phyloP scores from a whole-genome alignment of 192 early-diverging fungal species.

The Glomus cerebriforme region DNA sequence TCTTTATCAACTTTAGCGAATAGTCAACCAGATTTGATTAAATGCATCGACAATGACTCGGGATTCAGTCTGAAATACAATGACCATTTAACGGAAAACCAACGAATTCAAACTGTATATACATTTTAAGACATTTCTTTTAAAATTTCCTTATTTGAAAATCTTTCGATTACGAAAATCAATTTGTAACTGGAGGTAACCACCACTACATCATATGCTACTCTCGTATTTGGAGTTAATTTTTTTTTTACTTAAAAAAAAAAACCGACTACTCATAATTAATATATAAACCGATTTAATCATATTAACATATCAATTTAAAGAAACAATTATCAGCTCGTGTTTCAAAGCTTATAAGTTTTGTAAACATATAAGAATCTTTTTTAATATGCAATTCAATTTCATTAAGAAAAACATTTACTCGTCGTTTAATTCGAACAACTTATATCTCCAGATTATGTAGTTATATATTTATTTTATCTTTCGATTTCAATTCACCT shows the following conservation, averaged over 20 bases:
- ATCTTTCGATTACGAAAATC: neutral
- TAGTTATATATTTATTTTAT: too few species aligned
- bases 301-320: neutral
- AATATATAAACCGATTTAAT: too few species aligned
- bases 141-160: neutral
- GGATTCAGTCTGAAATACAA: neutral
- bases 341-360: neutral
- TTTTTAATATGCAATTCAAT: neutral
- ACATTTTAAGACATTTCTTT: neutral
- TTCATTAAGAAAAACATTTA: neutral
- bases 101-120: neutral
- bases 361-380: neutral
- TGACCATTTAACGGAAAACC: neutral
- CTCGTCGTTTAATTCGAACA: neutral
- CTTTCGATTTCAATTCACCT: neutral
- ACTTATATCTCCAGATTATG: neutral
- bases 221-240: neutral
- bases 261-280: neutral
- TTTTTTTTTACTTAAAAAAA: neutral
- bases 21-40: constrained; percentile 13
- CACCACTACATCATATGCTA: neutral
- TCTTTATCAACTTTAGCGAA: constrained; percentile 22
- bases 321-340: neutral
- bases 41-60: neutral
- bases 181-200: neutral